These are phyloP conservation scores for Homolaphlyctis polyrhiza DNA, from an alignment of 371 early-diverging fungal genomes.

Conservation along the genomic window DNA sequence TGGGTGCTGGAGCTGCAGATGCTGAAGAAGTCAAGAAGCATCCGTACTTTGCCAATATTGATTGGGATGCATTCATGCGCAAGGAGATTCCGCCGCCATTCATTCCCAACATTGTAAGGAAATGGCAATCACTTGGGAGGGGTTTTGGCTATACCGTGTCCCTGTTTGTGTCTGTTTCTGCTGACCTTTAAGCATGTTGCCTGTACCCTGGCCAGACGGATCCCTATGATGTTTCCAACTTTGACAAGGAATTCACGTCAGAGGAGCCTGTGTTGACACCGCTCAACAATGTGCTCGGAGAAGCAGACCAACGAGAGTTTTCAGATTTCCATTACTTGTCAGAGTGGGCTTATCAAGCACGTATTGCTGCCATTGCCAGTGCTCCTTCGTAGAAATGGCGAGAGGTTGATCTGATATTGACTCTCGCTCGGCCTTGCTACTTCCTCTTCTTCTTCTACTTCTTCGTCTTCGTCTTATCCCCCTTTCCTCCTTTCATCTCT, in stretches of 20 bases:
- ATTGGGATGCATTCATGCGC: slow-evolving; percentile 86
- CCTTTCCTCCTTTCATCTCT: too few species aligned
- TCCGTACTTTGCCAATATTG: slow-evolving; percentile 87
- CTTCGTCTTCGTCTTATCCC: too few species aligned
- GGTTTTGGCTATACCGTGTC: not conserved
- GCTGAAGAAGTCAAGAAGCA: slow-evolving; percentile 89
- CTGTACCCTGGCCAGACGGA: not conserved
- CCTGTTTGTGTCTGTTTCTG: not conserved
- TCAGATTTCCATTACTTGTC: slow-evolving; percentile 79
- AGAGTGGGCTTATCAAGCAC: slow-evolving; percentile 40
- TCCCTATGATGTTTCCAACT: slow-evolving; percentile 79
- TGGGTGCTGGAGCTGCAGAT: slow-evolving; percentile 78
- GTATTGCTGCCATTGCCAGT: too few species aligned
- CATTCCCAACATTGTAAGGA: slow-evolving; percentile 66
- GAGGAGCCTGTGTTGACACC: slow-evolving; percentile 89
- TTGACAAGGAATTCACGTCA: slow-evolving; percentile 89
- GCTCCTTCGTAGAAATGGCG: too few species aligned
- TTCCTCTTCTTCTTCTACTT: too few species aligned
- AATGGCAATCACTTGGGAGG: too few species aligned
- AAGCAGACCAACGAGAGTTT: slow-evolving; percentile 87
- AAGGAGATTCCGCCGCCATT: slow-evolving; percentile 84
- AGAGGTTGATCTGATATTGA: too few species aligned
- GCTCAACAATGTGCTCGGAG: slow-evolving; percentile 67
- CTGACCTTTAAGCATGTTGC: not conserved
- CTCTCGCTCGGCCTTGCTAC: too few species aligned